These are phyloP conservation scores for Fusarium veterinarium DNA, from an alignment of 2,329 filamentous ascomycete species.

Conservation along the genomic window DNA sequence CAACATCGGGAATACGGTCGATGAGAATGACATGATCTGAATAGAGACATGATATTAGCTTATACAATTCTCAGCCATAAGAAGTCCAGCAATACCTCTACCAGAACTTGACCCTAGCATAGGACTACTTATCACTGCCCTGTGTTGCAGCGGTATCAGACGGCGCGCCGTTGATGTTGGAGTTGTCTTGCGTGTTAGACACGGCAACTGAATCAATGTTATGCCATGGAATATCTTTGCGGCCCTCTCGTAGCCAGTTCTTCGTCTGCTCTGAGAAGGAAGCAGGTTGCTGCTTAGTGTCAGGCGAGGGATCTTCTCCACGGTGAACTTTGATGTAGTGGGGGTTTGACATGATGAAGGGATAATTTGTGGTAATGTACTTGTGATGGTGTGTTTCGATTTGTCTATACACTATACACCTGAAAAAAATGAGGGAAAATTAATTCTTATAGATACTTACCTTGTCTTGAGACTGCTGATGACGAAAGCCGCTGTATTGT, in stretches of 20 bases:
- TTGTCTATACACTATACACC: background rate
- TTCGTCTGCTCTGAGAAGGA: background rate
- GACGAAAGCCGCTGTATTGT: background rate
- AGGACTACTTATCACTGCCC: background rate
- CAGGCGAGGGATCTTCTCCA: background rate
- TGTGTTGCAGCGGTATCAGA: background rate
- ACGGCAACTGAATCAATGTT: background rate
- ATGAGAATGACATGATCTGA: background rate
- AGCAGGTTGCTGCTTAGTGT: background rate
- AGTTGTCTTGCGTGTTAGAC: background rate
- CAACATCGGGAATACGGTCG: too few species aligned
- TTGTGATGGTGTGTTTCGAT: background rate
- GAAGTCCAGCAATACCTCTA: background rate
- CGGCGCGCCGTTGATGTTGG: background rate
- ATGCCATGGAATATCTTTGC: constrained; percentile 12
- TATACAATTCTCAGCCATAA: rapidly evolving
- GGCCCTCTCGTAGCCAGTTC: constrained; percentile 10
- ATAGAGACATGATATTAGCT: background rate
- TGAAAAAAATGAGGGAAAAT: rapidly evolving
- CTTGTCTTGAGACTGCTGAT: background rate
- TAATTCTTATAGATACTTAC: too few species aligned
- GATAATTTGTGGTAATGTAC: too few species aligned
- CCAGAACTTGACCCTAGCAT: rapidly evolving
- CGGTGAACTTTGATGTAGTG: background rate
- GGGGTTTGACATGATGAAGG: background rate